Conservation (phyloP, 805 yeast genomes). For the Wickerhamomyces strasburgensis region DNA sequence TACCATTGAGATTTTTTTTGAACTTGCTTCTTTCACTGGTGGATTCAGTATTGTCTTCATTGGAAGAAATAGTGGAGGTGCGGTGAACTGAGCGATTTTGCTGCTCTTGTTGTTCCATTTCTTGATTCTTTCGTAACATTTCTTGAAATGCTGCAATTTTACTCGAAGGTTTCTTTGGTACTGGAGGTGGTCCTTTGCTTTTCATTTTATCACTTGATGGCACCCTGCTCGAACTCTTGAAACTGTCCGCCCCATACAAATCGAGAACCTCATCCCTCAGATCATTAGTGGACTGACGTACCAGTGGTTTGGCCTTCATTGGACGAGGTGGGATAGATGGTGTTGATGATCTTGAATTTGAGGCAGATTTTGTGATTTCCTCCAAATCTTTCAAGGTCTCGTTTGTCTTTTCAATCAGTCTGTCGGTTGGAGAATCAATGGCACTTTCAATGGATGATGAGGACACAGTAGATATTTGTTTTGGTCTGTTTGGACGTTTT, state of each 20-base stretch:
- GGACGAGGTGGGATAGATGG: slow-evolving; percentile 8
- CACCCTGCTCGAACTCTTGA: slow-evolving; percentile 1
- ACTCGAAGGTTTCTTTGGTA: slow-evolving; percentile 74
- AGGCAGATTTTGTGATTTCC: slow-evolving; percentile 4
- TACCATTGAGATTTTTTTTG: slow-evolving; percentile 55
- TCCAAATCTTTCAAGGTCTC: slow-evolving; percentile 8
- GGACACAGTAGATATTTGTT: neutral
- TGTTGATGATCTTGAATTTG: slow-evolving; percentile 1
- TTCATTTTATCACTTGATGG: slow-evolving; percentile 1
- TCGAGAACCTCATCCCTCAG: slow-evolving; percentile 8
- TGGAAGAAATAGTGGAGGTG: slow-evolving; percentile 20
- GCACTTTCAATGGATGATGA: neutral
- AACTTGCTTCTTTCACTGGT: slow-evolving; percentile 29
- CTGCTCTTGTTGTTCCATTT: slow-evolving; percentile 40
- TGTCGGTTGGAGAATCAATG: slow-evolving; percentile 1
- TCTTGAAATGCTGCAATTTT: slow-evolving; percentile 80
- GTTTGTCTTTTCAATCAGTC: slow-evolving; percentile 1
- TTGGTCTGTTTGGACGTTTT: slow-evolving; percentile 11
- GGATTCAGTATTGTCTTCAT: neutral
- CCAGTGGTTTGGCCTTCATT: slow-evolving; percentile 3
- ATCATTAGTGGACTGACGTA: slow-evolving; percentile 8
- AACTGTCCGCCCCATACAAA: slow-evolving; percentile 3
- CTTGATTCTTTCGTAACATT: slow-evolving; percentile 57
- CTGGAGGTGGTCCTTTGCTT: slow-evolving; percentile 50
- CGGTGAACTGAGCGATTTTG: slow-evolving; percentile 42